Base-by-base conservation (phyloP, 1,139 yeast genomes). In the Meyerozyma carpophila region DNA sequence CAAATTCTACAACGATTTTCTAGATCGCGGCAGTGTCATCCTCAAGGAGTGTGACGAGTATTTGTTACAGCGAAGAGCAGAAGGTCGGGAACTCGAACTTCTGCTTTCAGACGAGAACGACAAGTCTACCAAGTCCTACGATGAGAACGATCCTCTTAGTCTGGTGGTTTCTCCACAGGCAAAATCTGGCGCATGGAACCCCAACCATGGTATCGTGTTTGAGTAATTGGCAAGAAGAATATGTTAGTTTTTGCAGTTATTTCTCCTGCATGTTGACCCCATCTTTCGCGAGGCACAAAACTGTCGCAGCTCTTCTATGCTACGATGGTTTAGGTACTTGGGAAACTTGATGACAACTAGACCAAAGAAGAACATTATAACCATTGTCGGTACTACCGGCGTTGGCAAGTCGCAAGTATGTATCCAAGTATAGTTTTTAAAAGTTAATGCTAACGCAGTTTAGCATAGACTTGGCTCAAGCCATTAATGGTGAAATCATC, bases 301-400 rank as follows among this genome's bases (percentile, higher is more conserved):
- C 20, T 14, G 4, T 13, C 34, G 29, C 29, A 27, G 29, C 29
- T 11, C 29, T 27, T 31, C 32, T 31, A 34, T 34, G 37, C 37
- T 34, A 34, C 25, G 37, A 43, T 47, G 44, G 37, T 37, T 49
- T 20, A 50, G 50, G 42, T 49, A 49, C 40, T 29, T 44, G 39
- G 47, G 41, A 36, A 51, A 53, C 36, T 36, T 42, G 40, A 29
- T 57, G 16, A 62, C 58, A 59, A 58, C 66, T 8, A 47, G 50
- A 41, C 63, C 67, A 8, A 64, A 64, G 51, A 65, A 64, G 51
- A 65, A 62, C 45, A 59, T 88, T 9, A 74, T 87, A 27, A 81
- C 88, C 26, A 80, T 88, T n/a, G 87, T 88, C 7, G 98, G 98
- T 0, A 91, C 97, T 32, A 93, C 98, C 0, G 98, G 98, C 1